Base-by-base conservation (phyloP, 2,329 filamentous ascomycete species). In the Phyllosticta citribraziliensis region DNA sequence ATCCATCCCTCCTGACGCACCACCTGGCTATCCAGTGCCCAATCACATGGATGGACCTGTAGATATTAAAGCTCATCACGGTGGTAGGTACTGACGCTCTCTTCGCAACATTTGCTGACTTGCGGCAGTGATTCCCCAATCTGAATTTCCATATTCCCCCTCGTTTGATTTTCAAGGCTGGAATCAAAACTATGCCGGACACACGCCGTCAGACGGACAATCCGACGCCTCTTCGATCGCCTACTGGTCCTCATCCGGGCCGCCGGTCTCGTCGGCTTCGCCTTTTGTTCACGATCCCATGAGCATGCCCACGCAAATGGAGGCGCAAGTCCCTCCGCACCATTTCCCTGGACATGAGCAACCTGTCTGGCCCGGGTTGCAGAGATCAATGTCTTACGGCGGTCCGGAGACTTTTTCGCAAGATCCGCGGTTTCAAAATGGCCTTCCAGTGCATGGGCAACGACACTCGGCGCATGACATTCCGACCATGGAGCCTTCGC, bases 311-410 rank as follows among this genome's bases (percentile, higher is more conserved):
- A n/a, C 54, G 3, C 54, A 35, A 14, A 24, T 27, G 10, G 54
- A 72, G 59, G 27, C 27, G 2, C 70, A 56, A 73, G 70, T 25
- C 68, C 71, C 57, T 68, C 69, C 27, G 69, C 72, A 20, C 71
- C 73, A 68, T 72, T 69, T 58, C 68, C 69, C 24, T 68, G 68
- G 62, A 72, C 72, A n/a, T 70, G 51, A 52, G 8, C 55, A 58
- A 10, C 17, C 19, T 20, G 69, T 25, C 70, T 73, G 68, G 71
- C 70, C 20, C 72, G 72, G 69, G 63, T 20, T 63, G 65, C 27
- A 70, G 68, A 52, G 68, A 67, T 56, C 72, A 73, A 74, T 75
- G 72, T 75, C 73, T 0, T 75, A 73, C 55, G 71, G 72, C 3
- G 71, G 74, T 47, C 73, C 74, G 10, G 73, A 75, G 58, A 69